phyloP scores from a whole-genome alignment of 2,329 filamentous ascomycete species.

The Hymenoscyphus scutula region DNA sequence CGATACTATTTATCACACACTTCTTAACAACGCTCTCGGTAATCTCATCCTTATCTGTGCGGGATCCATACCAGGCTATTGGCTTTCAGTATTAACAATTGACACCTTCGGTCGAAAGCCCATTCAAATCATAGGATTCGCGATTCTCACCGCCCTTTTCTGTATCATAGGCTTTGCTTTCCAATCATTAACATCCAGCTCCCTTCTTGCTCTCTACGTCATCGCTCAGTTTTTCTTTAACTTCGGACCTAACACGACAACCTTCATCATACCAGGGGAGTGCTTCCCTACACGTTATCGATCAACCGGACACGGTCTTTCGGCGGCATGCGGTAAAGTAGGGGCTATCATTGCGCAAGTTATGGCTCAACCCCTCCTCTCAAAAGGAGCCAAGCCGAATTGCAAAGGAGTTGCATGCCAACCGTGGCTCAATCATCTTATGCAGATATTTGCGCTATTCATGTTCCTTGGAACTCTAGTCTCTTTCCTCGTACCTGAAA shows the following conservation, averaged over 20 bases:
- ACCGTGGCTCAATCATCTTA: constrained; percentile 67
- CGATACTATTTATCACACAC: constrained; percentile 61
- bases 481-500: constrained; percentile 73
- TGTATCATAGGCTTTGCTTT: constrained; percentile 61
- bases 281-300: constrained; percentile 64
- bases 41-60: constrained; percentile 76
- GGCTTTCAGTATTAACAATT: constrained; percentile 69
- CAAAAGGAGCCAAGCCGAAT: constrained; percentile 50
- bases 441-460: constrained; percentile 77
- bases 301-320: constrained; percentile 62
- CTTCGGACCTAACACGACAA: constrained; percentile 64
- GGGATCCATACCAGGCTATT: constrained; percentile 77
- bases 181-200: constrained; percentile 45
- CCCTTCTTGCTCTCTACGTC: constrained; percentile 60
- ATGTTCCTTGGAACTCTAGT: constrained; percentile 71
- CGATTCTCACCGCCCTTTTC: constrained; percentile 60
- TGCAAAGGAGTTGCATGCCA: constrained; percentile 50
- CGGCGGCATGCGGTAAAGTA: constrained; percentile 64
- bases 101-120: constrained; percentile 76
- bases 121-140: constrained; percentile 65
- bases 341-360: constrained; percentile 69
- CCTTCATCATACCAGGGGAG: constrained; percentile 63
- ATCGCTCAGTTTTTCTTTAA: constrained; percentile 64
- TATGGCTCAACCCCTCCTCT: constrained; percentile 61
- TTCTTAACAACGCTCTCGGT: constrained; percentile 72